These are phyloP conservation scores for Leccinum disarticulatum DNA, from an alignment of 768 basidiomycete genomes.

Conservation along the genomic window DNA sequence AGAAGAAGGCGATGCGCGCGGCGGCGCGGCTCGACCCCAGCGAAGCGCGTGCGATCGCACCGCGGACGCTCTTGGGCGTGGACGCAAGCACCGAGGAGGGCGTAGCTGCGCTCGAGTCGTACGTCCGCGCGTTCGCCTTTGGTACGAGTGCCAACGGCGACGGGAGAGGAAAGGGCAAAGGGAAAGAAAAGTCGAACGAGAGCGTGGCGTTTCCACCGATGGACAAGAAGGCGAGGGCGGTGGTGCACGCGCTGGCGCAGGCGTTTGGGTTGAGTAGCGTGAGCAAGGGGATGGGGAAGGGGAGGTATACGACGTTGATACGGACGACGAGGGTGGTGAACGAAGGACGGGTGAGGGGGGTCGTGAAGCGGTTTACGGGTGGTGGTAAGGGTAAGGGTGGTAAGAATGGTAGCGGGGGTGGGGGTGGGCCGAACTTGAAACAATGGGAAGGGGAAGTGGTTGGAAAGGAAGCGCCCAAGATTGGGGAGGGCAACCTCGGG, in stretches of 20 bases:
- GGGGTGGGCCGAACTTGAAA: conserved; percentile 37
- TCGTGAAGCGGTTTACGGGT: conserved; percentile 35
- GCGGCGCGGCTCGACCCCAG: conserved; percentile 51
- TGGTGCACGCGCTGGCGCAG: conserved; percentile 76
- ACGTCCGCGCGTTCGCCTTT: conserved; percentile 67
- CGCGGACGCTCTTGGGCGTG: conserved; percentile 60
- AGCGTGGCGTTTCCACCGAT: conserved; percentile 75
- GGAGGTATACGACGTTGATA: conserved; percentile 72
- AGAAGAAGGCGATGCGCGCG: conserved; percentile 56
- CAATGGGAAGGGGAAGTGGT: conserved; percentile 87
- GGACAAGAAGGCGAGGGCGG: conserved; percentile 66
- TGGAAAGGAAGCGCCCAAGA: conserved; percentile 83
- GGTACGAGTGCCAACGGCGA: conserved; percentile 4
- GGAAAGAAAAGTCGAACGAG: conserved; percentile 46
- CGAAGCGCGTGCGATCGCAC: conserved; percentile 26
- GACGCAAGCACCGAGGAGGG: conserved; percentile 28
- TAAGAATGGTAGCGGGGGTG: conserved; percentile 5
- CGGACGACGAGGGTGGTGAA: conserved; percentile 65
- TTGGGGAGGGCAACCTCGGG: conserved; percentile 77
- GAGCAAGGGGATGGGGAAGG: conserved; percentile 69
- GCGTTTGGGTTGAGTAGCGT: conserved; percentile 77
- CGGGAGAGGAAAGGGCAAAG: conserved; percentile 50
- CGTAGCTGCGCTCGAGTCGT: conserved; percentile 55
- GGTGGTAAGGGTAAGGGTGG: neutral
- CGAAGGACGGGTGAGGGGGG: conserved; percentile 58